Evolutionary conservation across 1,139 yeast genomes (phyloP).

Genomic region (Yamadazyma epiphylla): DNA sequence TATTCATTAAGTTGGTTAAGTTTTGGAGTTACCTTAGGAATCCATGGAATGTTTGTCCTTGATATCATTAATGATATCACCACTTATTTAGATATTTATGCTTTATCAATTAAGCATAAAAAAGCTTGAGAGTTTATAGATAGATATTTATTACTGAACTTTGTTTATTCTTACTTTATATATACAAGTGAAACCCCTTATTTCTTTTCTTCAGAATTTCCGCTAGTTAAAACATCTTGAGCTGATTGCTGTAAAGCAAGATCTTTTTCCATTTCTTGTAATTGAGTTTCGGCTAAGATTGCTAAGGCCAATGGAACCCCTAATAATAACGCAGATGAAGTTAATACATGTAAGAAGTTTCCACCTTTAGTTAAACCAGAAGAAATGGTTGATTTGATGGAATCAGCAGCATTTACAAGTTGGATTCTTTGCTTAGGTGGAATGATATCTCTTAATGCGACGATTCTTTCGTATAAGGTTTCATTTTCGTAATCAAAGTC

Average conservation of each 20-base stretch:
- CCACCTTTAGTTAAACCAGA: slow-evolving; percentile 61
- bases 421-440: slow-evolving; percentile 81
- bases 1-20: slow-evolving; percentile 63
- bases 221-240: slow-evolving; percentile 78
- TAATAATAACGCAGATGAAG: slow-evolving; percentile 78
- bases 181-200: slow-evolving; percentile 14
- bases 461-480: slow-evolving; percentile 79
- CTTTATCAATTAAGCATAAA: slow-evolving; percentile 80
- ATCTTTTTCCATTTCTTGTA: slow-evolving; percentile 91
- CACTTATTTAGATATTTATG: slow-evolving; percentile 76
- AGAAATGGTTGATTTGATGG: slow-evolving; percentile 35
- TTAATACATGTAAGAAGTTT: slow-evolving; percentile 74
- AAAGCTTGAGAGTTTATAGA: slow-evolving; percentile 29
- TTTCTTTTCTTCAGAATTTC: slow-evolving; percentile 50
- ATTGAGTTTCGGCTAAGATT: slow-evolving; percentile 86
- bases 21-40: slow-evolving; percentile 70
- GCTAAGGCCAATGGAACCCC: slow-evolving; percentile 94
- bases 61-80: slow-evolving; percentile 87
- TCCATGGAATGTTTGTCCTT: slow-evolving; percentile 73
- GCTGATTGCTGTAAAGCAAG: slow-evolving; percentile 84
- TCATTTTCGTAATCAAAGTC: slow-evolving; percentile 81
- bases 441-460: slow-evolving; percentile 86
- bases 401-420: slow-evolving; percentile 30
- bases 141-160: not conserved
- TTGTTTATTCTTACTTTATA: slow-evolving; percentile 3